These are phyloP conservation scores for Phytophthora pistaciae DNA, from an alignment of 352 stramenopile genomes.

Conservation along the genomic window DNA sequence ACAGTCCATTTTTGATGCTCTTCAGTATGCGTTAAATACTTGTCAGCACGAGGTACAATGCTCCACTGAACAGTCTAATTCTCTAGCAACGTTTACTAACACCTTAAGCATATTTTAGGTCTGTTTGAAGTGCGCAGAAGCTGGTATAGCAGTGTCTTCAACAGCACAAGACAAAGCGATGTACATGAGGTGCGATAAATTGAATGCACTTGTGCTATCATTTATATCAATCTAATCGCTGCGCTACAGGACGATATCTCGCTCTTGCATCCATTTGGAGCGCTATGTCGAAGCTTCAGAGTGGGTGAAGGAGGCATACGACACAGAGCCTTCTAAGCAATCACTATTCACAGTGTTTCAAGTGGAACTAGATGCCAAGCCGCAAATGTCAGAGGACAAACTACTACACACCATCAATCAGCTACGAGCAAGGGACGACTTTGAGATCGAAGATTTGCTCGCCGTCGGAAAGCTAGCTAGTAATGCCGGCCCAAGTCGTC, in stretches of 20 bases:
- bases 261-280: slow-evolving; percentile 50
- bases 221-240: slow-evolving; percentile 2
- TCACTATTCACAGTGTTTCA: slow-evolving; percentile 71
- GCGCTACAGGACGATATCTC: slow-evolving; percentile 40
- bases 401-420: slow-evolving; percentile 38
- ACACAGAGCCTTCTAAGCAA: slow-evolving; percentile 62
- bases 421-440: slow-evolving; percentile 65
- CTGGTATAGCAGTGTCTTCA: slow-evolving; percentile 34
- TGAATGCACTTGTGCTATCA: background rate
- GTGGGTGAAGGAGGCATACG: slow-evolving; percentile 59
- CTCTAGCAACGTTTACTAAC: background rate
- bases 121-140: slow-evolving; percentile 58
- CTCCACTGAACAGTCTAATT: background rate
- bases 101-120: slow-evolving; percentile 35
- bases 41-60: slow-evolving; percentile 50
- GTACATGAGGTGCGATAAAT: slow-evolving; percentile 59
- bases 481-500: slow-evolving; percentile 29
- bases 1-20: slow-evolving; percentile 57
- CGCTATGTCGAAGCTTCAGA: slow-evolving; percentile 35
- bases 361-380: slow-evolving; percentile 37
- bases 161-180: slow-evolving; percentile 43
- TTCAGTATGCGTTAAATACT: slow-evolving; percentile 48
- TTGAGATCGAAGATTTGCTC: slow-evolving; percentile 70
- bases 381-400: slow-evolving; percentile 15
- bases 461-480: slow-evolving; percentile 56